Percentiles rank a stretch among this genome's conserved stretches.
Conservation (phyloP, 208 protist species). For the Trypanosoma vivax region DNA sequence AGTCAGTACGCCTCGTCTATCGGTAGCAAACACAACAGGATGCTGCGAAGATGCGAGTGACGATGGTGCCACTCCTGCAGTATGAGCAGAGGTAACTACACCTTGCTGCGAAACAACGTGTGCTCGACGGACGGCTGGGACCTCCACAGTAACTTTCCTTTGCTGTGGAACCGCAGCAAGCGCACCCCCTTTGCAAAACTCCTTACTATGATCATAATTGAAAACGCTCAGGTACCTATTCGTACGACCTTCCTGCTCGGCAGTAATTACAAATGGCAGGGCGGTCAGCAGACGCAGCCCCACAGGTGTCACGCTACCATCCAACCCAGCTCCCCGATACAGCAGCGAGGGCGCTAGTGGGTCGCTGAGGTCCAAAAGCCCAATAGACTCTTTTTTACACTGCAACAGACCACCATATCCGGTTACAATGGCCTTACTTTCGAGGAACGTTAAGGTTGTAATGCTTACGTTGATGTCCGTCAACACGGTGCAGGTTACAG, state of each 20-base stretch:
- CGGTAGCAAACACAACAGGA: constrained; percentile 20
- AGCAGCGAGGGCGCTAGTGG: constrained; percentile 43
- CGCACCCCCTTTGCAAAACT: constrained; percentile 12
- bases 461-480: constrained; percentile 38
- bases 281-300: constrained; percentile 56
- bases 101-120: neutral
- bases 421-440: constrained; percentile 61
- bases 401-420: constrained; percentile 47
- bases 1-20: neutral
- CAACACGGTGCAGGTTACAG: constrained; percentile 38
- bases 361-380: constrained; percentile 62
- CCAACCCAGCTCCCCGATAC: constrained; percentile 36
- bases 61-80: neutral
- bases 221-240: constrained; percentile 57
- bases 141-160: constrained; percentile 31
- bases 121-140: neutral
- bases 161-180: constrained; percentile 22
- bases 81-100: neutral
- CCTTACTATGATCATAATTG: constrained; percentile 53
- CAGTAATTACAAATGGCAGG: constrained; percentile 53
- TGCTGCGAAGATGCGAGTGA: neutral
- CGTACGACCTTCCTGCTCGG: constrained; percentile 32
- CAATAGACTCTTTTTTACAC: constrained; percentile 40
- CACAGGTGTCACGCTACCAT: constrained; percentile 26
- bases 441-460: constrained; percentile 56